Evolutionary conservation across 495 filamentous ascomycete species (phyloP).

Genomic region (Rostrohypoxylon terebratum): DNA sequence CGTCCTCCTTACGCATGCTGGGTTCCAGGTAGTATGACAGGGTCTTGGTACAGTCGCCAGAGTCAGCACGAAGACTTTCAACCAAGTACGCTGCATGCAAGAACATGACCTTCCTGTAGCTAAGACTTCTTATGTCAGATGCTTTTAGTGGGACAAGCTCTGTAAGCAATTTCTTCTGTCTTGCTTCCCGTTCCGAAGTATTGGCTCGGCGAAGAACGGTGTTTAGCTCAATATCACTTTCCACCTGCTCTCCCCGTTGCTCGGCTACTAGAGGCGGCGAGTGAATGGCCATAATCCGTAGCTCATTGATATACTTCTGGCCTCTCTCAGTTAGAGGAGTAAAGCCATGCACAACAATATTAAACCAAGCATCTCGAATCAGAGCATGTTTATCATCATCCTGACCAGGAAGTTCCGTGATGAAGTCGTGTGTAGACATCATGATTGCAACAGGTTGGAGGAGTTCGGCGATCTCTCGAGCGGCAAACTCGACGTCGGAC

Average conservation of each 20-base stretch:
- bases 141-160: conserved; percentile 78
- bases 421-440: conserved; percentile 67
- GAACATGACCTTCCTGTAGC: conserved; percentile 90
- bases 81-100: conserved; percentile 87
- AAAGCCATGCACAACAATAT: conserved; percentile 93
- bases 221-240: conserved; percentile 96
- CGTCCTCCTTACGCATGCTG: conserved; percentile 79
- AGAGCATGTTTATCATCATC: conserved; percentile 75
- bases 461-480: conserved; percentile 84
- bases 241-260: conserved; percentile 83
- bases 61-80: conserved; percentile 82
- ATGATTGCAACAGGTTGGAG: conserved; percentile 83
- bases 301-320: conserved; percentile 74
- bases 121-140: conserved; percentile 79
- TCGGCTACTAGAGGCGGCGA: conserved; percentile 87
- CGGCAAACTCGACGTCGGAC: conserved; percentile 79
- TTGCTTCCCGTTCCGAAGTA: conserved; percentile 76
- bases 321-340: conserved; percentile 74
- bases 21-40: conserved; percentile 93
- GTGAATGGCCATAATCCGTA: conserved; percentile 83
- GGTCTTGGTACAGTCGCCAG: conserved; percentile 87
- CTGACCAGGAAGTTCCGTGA: conserved; percentile 53
- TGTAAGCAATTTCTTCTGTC: conserved; percentile 82
- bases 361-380: conserved; percentile 95
- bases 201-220: conserved; percentile 87